Base-by-base conservation (phyloP, 2,329 filamentous ascomycete genomes). In the Rhynchosporium agropyri region DNA sequence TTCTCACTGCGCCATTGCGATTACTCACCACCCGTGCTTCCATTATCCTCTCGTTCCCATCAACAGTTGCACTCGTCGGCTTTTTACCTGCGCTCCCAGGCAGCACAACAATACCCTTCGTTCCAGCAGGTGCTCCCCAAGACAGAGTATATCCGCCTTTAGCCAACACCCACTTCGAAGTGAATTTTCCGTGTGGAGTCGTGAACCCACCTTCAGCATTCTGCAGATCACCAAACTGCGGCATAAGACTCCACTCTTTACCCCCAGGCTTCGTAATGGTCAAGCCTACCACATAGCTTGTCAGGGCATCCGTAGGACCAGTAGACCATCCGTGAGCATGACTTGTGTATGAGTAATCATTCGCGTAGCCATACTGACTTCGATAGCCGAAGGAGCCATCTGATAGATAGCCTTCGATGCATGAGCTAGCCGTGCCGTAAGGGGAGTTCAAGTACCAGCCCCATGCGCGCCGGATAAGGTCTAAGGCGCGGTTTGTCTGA, bases 371-470 rank as follows among this genome's bases (percentile, higher is more conserved):
- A 4, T 78, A 72, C 10, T 46, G 51, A 29, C 58, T 46, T 26
- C 65, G 45, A 69, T 88, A 89, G 1, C 80, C 82, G 28, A 84
- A 89, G 0, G 76, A 80, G 3, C 83, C 84, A 64, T 87, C 79
- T 0, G 73, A 72, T 1, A 84, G 76, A 63, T 85, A 87, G 0
- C 84, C 85, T 71, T 88, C 85, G 36, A 87, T 79, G n/a, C 84
- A 79, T 0, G 85, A 87, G 43, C 79, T 82, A 58, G 80, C 76
- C 0, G 84, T 86, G 15, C 83, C 84, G 67, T 83, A 81, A 0
- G 80, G 78, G 61, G 86, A 80, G 63, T 80, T 76, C n/a, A 85
- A 74, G 67, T 87, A 87, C 82, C 83, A 86, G 12, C 84, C 85
- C 85, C 85, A 88, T 54, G 77, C 79, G 10, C 76, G 75, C 4